These are phyloP conservation scores for Haplosporangium gracile DNA, from an alignment of 192 early-diverging fungal genomes.

Conservation along the genomic window DNA sequence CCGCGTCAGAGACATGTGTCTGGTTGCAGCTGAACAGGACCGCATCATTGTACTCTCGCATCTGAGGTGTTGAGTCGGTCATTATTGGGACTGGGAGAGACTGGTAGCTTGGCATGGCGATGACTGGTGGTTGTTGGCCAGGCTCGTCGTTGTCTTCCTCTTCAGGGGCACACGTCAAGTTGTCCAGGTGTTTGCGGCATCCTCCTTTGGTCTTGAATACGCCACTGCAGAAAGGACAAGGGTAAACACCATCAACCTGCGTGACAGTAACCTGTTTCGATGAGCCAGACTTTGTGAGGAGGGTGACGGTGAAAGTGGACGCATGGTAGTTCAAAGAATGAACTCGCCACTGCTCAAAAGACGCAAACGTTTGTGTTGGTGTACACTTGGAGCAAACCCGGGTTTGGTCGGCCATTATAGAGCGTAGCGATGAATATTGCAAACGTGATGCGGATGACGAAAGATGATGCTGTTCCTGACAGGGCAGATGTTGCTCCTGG, in stretches of 20 bases:
- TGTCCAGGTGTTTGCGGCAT: slow-evolving; percentile 24
- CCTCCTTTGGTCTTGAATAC: slow-evolving; percentile 23
- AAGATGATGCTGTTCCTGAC: background rate
- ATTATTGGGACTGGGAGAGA: slow-evolving; percentile 2
- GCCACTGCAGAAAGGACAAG: slow-evolving; percentile 6
- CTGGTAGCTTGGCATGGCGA: slow-evolving; percentile 18
- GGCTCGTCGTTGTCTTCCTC: slow-evolving; percentile 9
- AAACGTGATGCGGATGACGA: too few relatives aligned
- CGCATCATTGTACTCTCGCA: slow-evolving; percentile 16
- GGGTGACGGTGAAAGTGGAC: background rate
- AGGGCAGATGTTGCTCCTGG: background rate
- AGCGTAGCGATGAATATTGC: too few relatives aligned
- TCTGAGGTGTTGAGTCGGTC: slow-evolving; percentile 19
- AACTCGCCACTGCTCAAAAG: slow-evolving; percentile 4
- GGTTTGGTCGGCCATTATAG: slow-evolving; percentile 4
- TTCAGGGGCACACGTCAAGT: slow-evolving; percentile 13
- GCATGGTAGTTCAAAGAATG: slow-evolving; percentile 15
- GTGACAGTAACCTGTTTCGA: slow-evolving; percentile 22
- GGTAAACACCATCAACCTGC: slow-evolving; percentile 10
- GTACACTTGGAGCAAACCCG: slow-evolving; percentile 13
- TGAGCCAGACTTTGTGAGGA: slow-evolving; percentile 7
- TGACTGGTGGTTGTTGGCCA: slow-evolving; percentile 20
- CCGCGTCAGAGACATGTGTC: slow-evolving; percentile 8
- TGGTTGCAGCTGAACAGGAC: slow-evolving; percentile 27
- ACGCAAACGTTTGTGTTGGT: slow-evolving; percentile 15